Base-by-base conservation (phyloP, 192 early-diverging fungal genomes). In the Gaertneriomyces sp. region DNA sequence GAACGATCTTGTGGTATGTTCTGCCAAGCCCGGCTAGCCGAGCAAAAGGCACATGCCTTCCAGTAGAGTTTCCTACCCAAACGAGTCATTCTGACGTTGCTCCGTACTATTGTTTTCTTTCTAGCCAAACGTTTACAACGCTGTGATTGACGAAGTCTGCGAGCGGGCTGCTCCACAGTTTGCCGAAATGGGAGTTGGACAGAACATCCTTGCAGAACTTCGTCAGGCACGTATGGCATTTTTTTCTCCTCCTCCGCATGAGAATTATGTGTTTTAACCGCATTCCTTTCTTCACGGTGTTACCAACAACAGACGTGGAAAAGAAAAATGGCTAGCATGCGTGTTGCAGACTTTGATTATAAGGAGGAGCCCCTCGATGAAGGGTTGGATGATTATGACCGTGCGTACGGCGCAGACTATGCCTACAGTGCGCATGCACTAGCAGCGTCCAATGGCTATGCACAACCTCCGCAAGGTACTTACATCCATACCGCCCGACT, bases 71-170 rank as follows among this genome's bases (percentile, higher is more conserved):
- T 50, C 14, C 14, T n/a, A 17, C 14, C 47, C 47, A 50, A 14
- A 14, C 14, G 47, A 25, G 12, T 56, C 54, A 17, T 19, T 12
- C 10, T 19, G 54, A n/a, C 54, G 54, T 19, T 17, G 11, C 38
- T 19, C 2, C 25, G 11, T 16, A 9, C 14, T 52, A n/a, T 63
- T 10, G 52, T 14, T 60, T 6, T 8, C 42, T 16, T 65, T 19
- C 7, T 45, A 71, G 70, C 70, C 70, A 42, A 25, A 38, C 17
- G 70, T 72, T 4, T 98, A 98, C 75, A 80, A 83, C 44, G 87
- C 86, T 69, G 90, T 98, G 46, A 96, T 98, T 65, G 88, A 91
- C 76, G 93, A 98, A 64, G 96, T 98, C 51, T 90, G 94, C 62
- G 82, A 87, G 57, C 89, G 94, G 67, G 87, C 93, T 25, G 85